Evolutionary conservation across 1,284 basidiomycete species (phyloP), one percentile per base, ranked within the genome.

Genomic region (Ganoderma lingzhi): DNA sequence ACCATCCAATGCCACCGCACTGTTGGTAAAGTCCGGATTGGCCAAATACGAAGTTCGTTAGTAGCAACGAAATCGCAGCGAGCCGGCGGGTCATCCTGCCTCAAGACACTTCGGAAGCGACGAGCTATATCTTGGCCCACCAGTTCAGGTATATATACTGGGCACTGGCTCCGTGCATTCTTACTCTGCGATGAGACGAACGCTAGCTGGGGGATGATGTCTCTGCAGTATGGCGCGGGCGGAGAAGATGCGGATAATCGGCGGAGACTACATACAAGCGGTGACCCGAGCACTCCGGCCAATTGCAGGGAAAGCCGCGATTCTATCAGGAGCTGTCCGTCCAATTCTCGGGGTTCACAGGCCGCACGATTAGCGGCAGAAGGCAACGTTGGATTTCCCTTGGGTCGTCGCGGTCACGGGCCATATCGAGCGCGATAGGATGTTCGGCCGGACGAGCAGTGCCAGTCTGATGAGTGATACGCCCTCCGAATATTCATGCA

Each of bases 1-100:
- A 84, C 85, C 86, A 87, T 78, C 84, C 84, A 63, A 81, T 84
- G 6, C 86, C 85, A 58, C 86, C 86, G 68, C 86, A 86, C 71
- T 87, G 85, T 19, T 75, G 78, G 71, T 84, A 85, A 6, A 83
- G 69, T 4, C 78, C 76, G 28, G 75, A 69, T 62, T 80, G 78
- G 23, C 78, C 78, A 15, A 71, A 23, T 8, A 71, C 75, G 30
- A 66, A 53, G 48, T 58, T 64, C 12, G 73, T 48, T 3, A 74
- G 48, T 28, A 77, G 64, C 32, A 75, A 37, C 28, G 70, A 59
- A 48, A 67, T 60, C 17, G 67, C 51, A 9, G 62, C n/a, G n/a
- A 70, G 58, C 28, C 63, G 74, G 59, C 72, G 55, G 23, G 69
- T 69, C 76, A 77, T 79, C 9, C 61, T 69, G 42, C 17, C 32